Percentiles rank a stretch among this genome's conserved stretches.
Conservation (phyloP, 495 filamentous ascomycete genomes). For the Xylaria acuta region DNA sequence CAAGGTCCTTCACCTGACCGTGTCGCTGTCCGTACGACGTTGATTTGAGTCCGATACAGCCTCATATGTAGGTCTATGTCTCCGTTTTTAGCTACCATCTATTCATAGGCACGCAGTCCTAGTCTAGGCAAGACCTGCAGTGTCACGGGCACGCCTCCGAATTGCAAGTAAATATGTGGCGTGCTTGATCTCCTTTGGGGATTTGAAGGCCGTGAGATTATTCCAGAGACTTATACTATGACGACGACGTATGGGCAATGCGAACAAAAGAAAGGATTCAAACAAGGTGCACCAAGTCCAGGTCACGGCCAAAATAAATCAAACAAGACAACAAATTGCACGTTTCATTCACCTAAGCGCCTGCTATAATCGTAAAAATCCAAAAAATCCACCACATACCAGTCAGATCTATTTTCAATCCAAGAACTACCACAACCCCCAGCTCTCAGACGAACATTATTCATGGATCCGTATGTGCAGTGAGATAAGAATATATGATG, state of each 20-base stretch:
- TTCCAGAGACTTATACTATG: no score
- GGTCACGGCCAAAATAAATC: neutral
- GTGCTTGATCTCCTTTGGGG: neutral
- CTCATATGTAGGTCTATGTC: neutral
- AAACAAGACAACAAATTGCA: conserved; percentile 11
- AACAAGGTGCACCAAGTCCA: neutral
- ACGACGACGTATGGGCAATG: neutral
- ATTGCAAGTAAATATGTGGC: neutral
- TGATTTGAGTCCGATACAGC: neutral
- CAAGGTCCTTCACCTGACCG: neutral
- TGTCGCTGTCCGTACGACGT: conserved; percentile 17
- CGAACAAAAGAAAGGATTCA: neutral
- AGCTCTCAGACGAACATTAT: neutral
- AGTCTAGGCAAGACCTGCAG: neutral
- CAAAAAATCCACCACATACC: conserved; percentile 1
- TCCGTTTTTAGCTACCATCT: neutral
- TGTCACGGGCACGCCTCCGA: neutral
- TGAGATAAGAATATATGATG: conserved; percentile 17
- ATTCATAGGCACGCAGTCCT: conserved; percentile 1
- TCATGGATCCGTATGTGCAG: conserved; percentile 22
- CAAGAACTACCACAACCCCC: neutral
- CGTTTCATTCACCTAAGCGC: conserved; percentile 27
- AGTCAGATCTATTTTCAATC: conserved; percentile 14
- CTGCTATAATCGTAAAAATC: conserved; percentile 20
- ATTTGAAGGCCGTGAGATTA: no score